Conservation (phyloP, 164 flowering plant species). For the Paratinospora sagittata region DNA sequence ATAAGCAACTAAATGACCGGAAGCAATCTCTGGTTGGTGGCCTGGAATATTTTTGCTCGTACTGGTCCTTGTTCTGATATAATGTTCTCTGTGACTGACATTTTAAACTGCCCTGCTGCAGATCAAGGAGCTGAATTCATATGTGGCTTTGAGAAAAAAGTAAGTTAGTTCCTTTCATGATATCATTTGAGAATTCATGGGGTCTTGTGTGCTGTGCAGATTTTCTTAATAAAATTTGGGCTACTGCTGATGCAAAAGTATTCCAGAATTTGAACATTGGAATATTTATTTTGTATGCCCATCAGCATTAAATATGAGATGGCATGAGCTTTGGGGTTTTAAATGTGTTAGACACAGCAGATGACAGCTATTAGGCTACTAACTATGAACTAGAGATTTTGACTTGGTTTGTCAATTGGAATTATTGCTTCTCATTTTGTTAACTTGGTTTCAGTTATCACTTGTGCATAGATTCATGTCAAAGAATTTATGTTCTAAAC, state of each 20-base stretch:
- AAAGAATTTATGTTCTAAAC: no score
- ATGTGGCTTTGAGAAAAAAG: slow-evolving; percentile 92
- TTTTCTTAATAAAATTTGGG: background rate
- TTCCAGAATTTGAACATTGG: background rate
- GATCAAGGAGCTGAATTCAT: slow-evolving; percentile 97
- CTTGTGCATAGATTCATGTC: no score
- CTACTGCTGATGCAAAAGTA: background rate
- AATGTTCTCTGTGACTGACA: slow-evolving; percentile 1
- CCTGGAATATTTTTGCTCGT: background rate
- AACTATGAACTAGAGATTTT: no score
- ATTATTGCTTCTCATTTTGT: no score
- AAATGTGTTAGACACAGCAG: no score
- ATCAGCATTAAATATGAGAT: background rate
- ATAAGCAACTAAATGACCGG: slow-evolving; percentile 86
- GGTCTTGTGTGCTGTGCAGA: no score
- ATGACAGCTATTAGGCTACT: no score
- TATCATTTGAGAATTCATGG: background rate
- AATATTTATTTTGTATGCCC: background rate
- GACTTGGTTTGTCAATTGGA: no score
- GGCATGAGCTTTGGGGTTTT: no score
- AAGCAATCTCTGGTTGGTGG: slow-evolving; percentile 83
- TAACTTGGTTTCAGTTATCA: no score
- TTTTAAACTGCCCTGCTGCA: slow-evolving; percentile 31
- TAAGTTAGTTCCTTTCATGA: slow-evolving; percentile 32
- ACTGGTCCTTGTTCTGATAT: background rate